Conservation (phyloP, 2,329 filamentous ascomycete genomes). For the Cladorrhinum sp. region DNA sequence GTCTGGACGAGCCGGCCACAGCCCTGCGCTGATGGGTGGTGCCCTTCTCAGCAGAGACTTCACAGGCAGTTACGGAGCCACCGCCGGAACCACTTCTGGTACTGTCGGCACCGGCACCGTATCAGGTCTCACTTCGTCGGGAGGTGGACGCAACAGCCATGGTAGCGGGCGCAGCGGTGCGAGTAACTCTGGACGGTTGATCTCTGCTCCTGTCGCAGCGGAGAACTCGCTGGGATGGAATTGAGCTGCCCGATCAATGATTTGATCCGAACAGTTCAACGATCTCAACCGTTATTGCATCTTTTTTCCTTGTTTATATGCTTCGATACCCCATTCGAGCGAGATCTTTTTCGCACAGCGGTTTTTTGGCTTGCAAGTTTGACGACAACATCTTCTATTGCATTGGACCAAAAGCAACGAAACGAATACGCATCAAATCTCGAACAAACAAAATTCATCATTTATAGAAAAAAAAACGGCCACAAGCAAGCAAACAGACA, state of each 20-base stretch:
- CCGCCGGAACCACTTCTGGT: conserved; percentile 27
- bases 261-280: conserved; percentile 2
- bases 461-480: not conserved
- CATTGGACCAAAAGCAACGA: not conserved
- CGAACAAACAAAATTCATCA: not conserved
- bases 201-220: conserved; percentile 85
- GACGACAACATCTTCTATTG: too few species aligned
- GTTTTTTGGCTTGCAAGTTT: too few species aligned
- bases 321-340: conserved; percentile 22
- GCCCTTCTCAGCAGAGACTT: conserved; percentile 58
- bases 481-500: not conserved
- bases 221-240: conserved; percentile 97
- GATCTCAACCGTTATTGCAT: conserved; percentile 2
- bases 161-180: conserved; percentile 52
- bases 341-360: not conserved
- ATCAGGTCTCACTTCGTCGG: not conserved
- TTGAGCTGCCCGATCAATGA: conserved; percentile 44
- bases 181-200: conserved; percentile 58
- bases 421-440: not conserved
- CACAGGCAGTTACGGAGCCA: conserved; percentile 50
- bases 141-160: conserved; percentile 53
- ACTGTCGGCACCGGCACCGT: conserved; percentile 18
- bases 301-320: conserved; percentile 15
- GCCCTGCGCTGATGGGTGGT: conserved; percentile 67
- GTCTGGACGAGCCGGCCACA: conserved; percentile 43